Conservation (phyloP, 176 grass and related monocot genomes). For the Oryza brachyantha region DNA sequence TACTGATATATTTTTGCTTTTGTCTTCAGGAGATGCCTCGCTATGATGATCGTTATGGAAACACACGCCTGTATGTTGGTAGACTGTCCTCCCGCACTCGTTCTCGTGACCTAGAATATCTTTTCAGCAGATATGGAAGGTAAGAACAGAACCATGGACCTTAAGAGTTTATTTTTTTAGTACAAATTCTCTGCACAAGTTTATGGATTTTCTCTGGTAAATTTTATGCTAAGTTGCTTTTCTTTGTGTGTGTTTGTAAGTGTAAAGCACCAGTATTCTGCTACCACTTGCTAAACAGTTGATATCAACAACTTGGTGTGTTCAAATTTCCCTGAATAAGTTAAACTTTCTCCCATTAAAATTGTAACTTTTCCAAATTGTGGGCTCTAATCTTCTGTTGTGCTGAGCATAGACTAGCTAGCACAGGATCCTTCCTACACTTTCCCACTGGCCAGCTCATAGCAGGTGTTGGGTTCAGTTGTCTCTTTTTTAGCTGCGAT, state of each 20-base stretch:
- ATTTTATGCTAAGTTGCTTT: neutral
- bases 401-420: neutral
- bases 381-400: neutral
- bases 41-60: slow-evolving; percentile 75
- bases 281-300: neutral
- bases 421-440: neutral
- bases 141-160: slow-evolving; percentile 17
- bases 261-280: neutral
- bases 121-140: slow-evolving; percentile 97
- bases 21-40: slow-evolving; percentile 92
- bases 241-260: neutral
- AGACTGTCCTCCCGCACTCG: slow-evolving; percentile 71
- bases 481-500: neutral
- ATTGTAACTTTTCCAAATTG: neutral
- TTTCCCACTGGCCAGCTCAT: neutral
- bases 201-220: neutral
- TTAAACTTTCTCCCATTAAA: neutral
- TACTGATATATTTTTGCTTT: slow-evolving; percentile 3
- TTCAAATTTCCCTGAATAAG: neutral
- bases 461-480: neutral
- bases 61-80: slow-evolving; percentile 80
- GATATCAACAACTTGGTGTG: neutral
- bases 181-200: neutral
- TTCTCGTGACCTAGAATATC: slow-evolving; percentile 80
- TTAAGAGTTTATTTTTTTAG: neutral